A percentile compares a stretch with the other conserved stretches of the same genome.
Evolutionary conservation across 106 monocot genomes (phyloP).

Genomic region (Dendrobium huoshanense): DNA sequence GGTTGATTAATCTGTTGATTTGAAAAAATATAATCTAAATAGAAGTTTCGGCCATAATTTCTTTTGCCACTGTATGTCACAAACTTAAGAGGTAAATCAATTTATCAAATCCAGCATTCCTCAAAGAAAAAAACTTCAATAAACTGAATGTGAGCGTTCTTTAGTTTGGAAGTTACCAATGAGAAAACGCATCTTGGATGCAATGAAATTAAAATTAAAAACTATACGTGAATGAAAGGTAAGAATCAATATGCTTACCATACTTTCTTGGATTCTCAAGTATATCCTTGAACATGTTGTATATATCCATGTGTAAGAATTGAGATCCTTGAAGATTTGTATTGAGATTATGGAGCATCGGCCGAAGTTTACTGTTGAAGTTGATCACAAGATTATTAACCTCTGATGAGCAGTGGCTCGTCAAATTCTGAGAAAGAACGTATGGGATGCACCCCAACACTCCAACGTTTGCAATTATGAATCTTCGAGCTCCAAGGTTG

Average conservation of each 20-base stretch:
- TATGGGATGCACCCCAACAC: slow-evolving; percentile 77
- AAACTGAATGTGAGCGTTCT: no score
- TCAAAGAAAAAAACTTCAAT: no score
- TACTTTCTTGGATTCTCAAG: slow-evolving; percentile 38
- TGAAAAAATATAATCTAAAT: no score
- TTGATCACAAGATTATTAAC: slow-evolving; percentile 64
- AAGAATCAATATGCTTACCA: slow-evolving; percentile 28
- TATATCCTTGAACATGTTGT: slow-evolving; percentile 58
- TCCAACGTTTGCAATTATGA: slow-evolving; percentile 59
- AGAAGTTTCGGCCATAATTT: no score
- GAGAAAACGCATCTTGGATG: no score
- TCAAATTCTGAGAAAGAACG: slow-evolving; percentile 47
- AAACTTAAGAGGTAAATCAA: no score
- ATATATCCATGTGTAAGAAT: slow-evolving; percentile 61
- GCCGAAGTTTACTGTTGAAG: slow-evolving; percentile 66
- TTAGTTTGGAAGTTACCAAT: no score
- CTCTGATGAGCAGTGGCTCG: slow-evolving; percentile 36
- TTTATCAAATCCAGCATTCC: no score
- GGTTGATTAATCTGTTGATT: no score
- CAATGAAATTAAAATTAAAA: no score
- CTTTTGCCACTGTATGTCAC: no score
- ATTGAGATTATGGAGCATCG: slow-evolving; percentile 57
- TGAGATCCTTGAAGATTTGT: slow-evolving; percentile 52
- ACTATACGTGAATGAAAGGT: no score
- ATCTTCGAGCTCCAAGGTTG: slow-evolving; percentile 70